Percentiles rank a stretch among this genome's conserved stretches.
phyloP scores from a whole-genome alignment of 2,329 filamentous ascomycete species.

The Apiospora malaysiana region DNA sequence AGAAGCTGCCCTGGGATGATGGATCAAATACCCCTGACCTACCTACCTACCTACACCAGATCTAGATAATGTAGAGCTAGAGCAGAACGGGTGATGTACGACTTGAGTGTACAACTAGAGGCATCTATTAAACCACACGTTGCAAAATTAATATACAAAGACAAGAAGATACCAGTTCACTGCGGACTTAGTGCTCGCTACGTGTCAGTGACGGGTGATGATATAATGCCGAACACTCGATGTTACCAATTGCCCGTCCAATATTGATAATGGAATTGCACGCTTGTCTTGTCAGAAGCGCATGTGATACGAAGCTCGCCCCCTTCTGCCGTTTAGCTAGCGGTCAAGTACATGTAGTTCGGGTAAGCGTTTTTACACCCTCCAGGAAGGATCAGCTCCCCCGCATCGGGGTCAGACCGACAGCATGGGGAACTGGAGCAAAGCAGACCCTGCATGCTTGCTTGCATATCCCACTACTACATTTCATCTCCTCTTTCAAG shows the following conservation, averaged over 20 bases:
- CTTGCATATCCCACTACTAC: background rate
- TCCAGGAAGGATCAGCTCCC: slow-evolving; percentile 1
- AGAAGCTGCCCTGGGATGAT: too few species aligned
- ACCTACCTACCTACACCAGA: background rate
- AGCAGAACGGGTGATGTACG: background rate
- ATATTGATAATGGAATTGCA: background rate
- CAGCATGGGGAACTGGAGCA: background rate
- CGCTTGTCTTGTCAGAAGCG: background rate
- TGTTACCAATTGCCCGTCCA: background rate
- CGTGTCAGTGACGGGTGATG: background rate
- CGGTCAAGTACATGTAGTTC: background rate
- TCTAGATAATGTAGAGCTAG: background rate
- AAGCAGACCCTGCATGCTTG: background rate
- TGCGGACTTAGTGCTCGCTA: too few species aligned
- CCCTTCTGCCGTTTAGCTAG: background rate
- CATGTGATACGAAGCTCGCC: background rate
- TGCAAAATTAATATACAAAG: too few species aligned
- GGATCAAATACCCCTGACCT: too few species aligned
- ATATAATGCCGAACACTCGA: background rate
- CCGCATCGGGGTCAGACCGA: slow-evolving; percentile 7
- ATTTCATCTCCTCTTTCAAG: background rate
- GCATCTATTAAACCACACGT: too few species aligned
- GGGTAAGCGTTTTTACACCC: background rate
- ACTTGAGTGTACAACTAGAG: background rate
- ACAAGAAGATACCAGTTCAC: too few species aligned